Base-by-base conservation (phyloP, 1,284 basidiomycete species). In the Mixia osmundae region DNA sequence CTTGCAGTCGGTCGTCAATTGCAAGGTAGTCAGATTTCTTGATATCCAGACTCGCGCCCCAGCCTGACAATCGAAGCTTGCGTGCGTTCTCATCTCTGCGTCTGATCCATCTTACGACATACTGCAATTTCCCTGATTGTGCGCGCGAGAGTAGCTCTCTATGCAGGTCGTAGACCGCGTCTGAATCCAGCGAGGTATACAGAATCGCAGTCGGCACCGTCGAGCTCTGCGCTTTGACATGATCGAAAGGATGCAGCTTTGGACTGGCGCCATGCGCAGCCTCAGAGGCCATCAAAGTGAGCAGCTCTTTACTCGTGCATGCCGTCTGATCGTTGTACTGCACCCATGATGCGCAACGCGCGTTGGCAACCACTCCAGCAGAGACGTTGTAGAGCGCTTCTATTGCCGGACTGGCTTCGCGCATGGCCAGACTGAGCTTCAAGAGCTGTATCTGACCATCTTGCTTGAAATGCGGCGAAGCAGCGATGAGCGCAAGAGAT, bases 21-120 rank as follows among this genome's bases (percentile, higher is more conserved):
- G 78, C 83, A 11, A 95, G 68, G 52, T 97, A 97, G 54, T 97
- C 89, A 61, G 72, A 94, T 59, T 89, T 94, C 62, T 97, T 97
- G 47, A 97, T 59, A 48, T 91, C 82, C 38, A 97, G 63, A 20
- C 76, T 66, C 5, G 87, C 83, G 3, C 87, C 87, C 49, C 82
- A 97, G 5, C 89, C 87, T 20, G 31, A 33, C 23, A 44, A 25
- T 8, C 20, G 18, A 21, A 33, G 31, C 11, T 22, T 30, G n/a
- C 9, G 11, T 3, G 10, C 10, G 10, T 3, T 1, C 9, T 7
- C 23, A 20, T 15, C 1, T 10, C 15, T 14, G 18, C 3, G 10
- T 15, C n/a, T 7, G 26, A 21, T 40, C 42, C 42, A 44, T 3
- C 42, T 35, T 6, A 43, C 19, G 11, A 43, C 24, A 18, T 37